Evolutionary conservation across 1,284 basidiomycete genomes (phyloP).

Genomic region (Ceratobasidium sp.): DNA sequence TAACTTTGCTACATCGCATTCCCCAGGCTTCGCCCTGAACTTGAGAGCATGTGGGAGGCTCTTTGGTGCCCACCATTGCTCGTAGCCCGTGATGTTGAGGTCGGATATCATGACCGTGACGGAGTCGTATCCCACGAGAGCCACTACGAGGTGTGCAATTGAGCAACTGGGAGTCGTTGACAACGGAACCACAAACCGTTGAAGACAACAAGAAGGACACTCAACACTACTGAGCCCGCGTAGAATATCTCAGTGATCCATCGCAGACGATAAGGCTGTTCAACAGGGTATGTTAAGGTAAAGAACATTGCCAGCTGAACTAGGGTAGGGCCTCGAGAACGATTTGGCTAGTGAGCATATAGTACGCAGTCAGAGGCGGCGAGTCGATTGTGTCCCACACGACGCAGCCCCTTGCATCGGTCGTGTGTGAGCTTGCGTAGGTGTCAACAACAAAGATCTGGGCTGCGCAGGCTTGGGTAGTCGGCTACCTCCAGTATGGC

Average conservation of each 20-base stretch:
- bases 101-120: background rate
- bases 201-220: background rate
- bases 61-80: slow-evolving; percentile 7
- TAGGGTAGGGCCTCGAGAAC: background rate
- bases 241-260: slow-evolving; percentile 25
- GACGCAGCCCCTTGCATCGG: background rate
- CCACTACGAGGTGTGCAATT: background rate
- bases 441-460: background rate
- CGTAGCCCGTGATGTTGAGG: background rate
- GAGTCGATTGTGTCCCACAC: too few relatives aligned
- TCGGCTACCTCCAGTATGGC: background rate
- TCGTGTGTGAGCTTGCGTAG: background rate
- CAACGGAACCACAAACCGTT: slow-evolving; percentile 1
- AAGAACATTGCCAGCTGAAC: background rate
- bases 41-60: background rate
- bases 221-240: background rate
- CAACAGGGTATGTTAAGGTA: slow-evolving; percentile 3
- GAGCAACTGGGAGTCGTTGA: background rate
- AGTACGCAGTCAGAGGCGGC: too few relatives aligned
- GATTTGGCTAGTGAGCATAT: too few relatives aligned
- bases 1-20: background rate
- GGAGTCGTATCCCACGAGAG: slow-evolving; percentile 3
- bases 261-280: slow-evolving; percentile 11
- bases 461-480: background rate
- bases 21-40: background rate